Evolutionary conservation across 208 protist genomes (phyloP), one percentile per base, ranked within the genome.

Genomic region (Acanthamoeba lenticulata): DNA sequence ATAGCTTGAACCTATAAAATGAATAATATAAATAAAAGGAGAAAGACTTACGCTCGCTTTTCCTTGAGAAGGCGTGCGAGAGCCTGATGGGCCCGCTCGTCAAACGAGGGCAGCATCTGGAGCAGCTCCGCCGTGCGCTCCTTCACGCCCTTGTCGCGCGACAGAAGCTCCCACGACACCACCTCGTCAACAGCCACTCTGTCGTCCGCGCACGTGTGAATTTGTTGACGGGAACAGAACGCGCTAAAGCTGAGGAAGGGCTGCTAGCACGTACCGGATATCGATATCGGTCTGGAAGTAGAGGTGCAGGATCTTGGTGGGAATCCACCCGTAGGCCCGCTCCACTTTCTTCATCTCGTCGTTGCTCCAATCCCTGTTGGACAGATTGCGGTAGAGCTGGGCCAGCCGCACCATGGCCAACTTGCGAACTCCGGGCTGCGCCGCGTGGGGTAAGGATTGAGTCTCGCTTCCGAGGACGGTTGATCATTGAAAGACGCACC

Each of bases 271-370:
- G 34, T 90, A 90, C 83, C 44, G 34, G 45, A 90, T 90, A 0
- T 60, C 83, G 32, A 90, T n/a, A 36, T 90, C 83, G 36, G 42
- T 67, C 32, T 90, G 83, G 49, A 69, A 90, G 55, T 67, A 90
- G 83, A 60, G 55, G 38, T 90, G 83, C 47, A 90, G 55, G 27
- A 90, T 90, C 49, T 67, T 90, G 52, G 45, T 90, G 19, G 83
- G 83, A 44, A 90, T 90, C 83, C 83, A 90, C 24, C 83, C 83
- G 27, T 69, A 90, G 74, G 74, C 74, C 13, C 74, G 36, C 74
- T 83, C 74, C 21, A 83, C 9, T 47, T 90, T 90, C 49, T 90
- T 90, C 32, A 29, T 34, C 24, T 90, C 74, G 15, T 83, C 74
- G 13, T 83, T 40, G 27, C 74, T 83, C 74, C 74, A 83, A 3